Base-by-base conservation (phyloP, 305 asterid genomes). In the Plantago lanceolata region DNA sequence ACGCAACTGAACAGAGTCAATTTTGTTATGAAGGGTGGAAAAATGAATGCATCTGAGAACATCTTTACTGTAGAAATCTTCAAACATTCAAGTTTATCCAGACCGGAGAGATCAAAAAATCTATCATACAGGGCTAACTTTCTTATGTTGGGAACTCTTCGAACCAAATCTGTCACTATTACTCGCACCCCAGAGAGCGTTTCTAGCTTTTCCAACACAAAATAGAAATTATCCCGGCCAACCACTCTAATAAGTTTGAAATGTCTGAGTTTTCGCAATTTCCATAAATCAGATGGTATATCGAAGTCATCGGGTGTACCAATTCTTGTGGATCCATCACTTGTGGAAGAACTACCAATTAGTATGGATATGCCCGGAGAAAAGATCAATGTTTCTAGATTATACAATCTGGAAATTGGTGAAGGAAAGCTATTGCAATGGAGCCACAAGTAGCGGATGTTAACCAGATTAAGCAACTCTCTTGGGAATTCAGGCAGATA, bases 71-170 rank as follows among this genome's bases (percentile, higher is more conserved):
- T 16, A 8, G 57, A 69, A 8, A 49, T 49, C 24, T 52, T 58
- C 16, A 73, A 19, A 2, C 40, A 57, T 64, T 73, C 68, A 35
- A 73, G 78, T 19, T 60, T 52, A n/a, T 15, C 48, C 19, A 73
- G 71, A 59, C 44, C 48, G 55, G 14, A 15, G 20, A 69, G 55
- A 61, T 74, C 78, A n/a, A n/a, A n/a, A n/a, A n/a, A n/a, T n/a
- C n/a, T n/a, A n/a, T n/a, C n/a, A n/a, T n/a, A 14, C 54, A 69
- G 40, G 4, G 65, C 61, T 48, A 73, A 44, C 5, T 31, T 50
- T 18, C 50, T 72, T 3, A 72, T 40, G 31, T 72, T 62, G 20
- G 70, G 73, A 61, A 61, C 21, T 15, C 13, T 56, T 43, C 19
- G 29, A 0, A 74, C 45, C 9, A 64, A 11, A 18, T 48, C 19